Base-by-base conservation (phyloP, 768 basidiomycete genomes). In the Neoboletus magnificus region DNA sequence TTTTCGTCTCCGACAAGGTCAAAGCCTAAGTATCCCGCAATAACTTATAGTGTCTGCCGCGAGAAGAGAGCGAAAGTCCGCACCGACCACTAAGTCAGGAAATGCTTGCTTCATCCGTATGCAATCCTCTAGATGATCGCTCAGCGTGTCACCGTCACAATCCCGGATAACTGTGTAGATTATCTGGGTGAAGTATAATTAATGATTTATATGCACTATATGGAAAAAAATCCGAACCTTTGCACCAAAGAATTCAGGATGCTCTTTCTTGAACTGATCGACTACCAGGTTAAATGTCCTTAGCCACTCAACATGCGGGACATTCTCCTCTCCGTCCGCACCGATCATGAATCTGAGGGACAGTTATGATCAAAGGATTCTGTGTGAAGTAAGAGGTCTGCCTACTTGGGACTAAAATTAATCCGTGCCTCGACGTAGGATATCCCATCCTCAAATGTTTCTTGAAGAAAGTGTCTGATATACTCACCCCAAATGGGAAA, bases 1-100 rank as follows among this genome's bases (percentile, higher is more conserved):
- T 90, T 84, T 63, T 91, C 89, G 45, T 85, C 77, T 5, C 89
- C 89, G n/a, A 91, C 89, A 20, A 91, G 77, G 71, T 91, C 89
- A 61, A 91, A 92, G 3, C 87, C 88, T 87, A 54, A 4, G 22
- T n/a, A 25, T 11, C 20, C 45, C 54, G 18, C 44, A 39, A 35
- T 27, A 22, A 5, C 29, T 45, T 25, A 12, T 48, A 52, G 30
- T 59, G 23, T 35, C n/a, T 32, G 9, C 20, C 25, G 3, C 2
- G 23, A 27, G 30, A n/a, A 35, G 16, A 35, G 16, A n/a, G 7
- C 33, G 40, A 43, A 32, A n/a, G 48, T 16, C 40, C 73, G 22
- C 27, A 82, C 87, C 89, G 41, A 81, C 80, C 44, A 91, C 85
- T 33, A 89, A 70, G 59, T 88, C 78, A 22, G 88, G 89, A 63